Percentiles rank a stretch among this genome's conserved stretches.
Evolutionary conservation across 345 rosid genomes (phyloP).

Genomic region (Trapa bicornis): DNA sequence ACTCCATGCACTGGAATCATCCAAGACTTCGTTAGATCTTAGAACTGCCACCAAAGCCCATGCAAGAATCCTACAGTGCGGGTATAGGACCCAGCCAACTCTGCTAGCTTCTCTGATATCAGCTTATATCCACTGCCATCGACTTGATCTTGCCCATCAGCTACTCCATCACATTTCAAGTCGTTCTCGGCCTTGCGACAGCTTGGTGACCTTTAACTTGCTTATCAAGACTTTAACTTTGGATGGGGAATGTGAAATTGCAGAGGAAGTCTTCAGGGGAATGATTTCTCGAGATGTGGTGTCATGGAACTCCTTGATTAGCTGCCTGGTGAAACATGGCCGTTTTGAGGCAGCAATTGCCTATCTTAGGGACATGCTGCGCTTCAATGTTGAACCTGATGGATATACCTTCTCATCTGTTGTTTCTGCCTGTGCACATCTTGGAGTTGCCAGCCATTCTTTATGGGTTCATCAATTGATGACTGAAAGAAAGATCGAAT

Average conservation of each 20-base stretch:
- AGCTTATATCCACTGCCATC: conserved; percentile 37
- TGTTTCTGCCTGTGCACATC: conserved; percentile 54
- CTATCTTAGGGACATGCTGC: conserved; percentile 38
- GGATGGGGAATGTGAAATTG: conserved; percentile 39
- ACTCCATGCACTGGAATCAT: conserved; percentile 31
- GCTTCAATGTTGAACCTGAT: conserved; percentile 36
- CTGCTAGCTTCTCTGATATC: conserved; percentile 33
- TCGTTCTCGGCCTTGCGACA: conserved; percentile 15
- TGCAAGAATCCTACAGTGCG: conserved; percentile 38
- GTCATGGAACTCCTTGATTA: conserved; percentile 72
- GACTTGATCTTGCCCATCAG: conserved; percentile 20
- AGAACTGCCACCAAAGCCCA: conserved; percentile 36
- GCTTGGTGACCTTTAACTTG: conserved; percentile 30
- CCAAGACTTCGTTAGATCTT: conserved; percentile 27
- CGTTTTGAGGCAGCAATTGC: conserved; percentile 44
- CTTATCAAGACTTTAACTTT: conserved; percentile 35
- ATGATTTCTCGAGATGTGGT: conserved; percentile 39
- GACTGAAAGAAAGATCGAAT: conserved; percentile 26
- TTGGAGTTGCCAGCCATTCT: conserved; percentile 45
- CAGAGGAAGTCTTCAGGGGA: conserved; percentile 40
- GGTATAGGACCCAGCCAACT: conserved; percentile 46
- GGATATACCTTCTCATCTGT: conserved; percentile 57
- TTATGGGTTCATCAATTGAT: conserved; percentile 54
- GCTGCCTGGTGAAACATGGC: conserved; percentile 45
- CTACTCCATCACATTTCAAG: conserved; percentile 28